Base-by-base conservation (phyloP, 225 moss, liverwort and hornwort genomes). In the Polytrichum formosum region DNA sequence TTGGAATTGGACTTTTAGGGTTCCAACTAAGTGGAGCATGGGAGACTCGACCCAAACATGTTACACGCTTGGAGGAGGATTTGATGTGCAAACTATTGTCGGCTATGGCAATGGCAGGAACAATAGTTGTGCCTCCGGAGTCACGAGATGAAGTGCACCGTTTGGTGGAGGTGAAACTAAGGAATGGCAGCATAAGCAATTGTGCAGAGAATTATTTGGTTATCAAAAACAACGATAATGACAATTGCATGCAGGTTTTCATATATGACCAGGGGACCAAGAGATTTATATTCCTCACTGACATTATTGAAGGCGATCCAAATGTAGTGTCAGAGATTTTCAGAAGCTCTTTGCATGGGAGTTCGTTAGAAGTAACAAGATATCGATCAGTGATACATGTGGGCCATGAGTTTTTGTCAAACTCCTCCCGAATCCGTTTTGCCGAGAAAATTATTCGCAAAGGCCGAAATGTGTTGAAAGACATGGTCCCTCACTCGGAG, bases 271-370 rank as follows among this genome's bases (percentile, higher is more conserved):
- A 21, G 8, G n/a, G 7, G 0, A 4, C 28, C 3, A 64, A 7
- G 0, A 53, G 5, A 26, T 72, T 72, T 26, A 22, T 22, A 6
- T 73, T 28, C 28, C 55, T 73, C 20, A 73, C 55, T 2, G 72
- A 73, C 1, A 18, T 73, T 22, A 18, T 73, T 65, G 28, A 22
- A 22, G 0, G 16, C 3, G 2, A 30, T 56, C 5, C 30, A 29
- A 28, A 1, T 5, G 25, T 1, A 16, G 65, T 23, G 13, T 5
- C 21, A 30, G 29, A 22, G n/a, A 31, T 72, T 28, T 55, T 65
- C 4, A 30, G 55, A 7, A 23, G 55, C 6, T 54, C 18, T 4
- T 9, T 72, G 30, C 64, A 23, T 1, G 64, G 72, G 6, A 65
- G 64, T 54, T 7, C 1, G 1, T 5, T 65, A 7, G n/a, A 16